Conservation (phyloP, 1,284 basidiomycete species). For the Tylopilus microsporus region DNA sequence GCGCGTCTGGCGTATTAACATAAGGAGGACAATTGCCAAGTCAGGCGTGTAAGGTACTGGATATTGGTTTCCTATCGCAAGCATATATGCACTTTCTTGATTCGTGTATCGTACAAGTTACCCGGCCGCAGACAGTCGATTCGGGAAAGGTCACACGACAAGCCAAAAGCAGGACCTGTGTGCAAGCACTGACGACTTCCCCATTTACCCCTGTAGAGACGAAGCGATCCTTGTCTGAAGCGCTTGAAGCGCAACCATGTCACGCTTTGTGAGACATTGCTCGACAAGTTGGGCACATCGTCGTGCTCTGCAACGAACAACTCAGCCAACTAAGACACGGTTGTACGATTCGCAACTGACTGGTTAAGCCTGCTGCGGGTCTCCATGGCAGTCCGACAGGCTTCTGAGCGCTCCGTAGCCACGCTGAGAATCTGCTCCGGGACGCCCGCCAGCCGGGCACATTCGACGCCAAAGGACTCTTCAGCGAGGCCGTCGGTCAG, state of each 20-base stretch:
- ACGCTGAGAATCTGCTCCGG: conserved; percentile 60
- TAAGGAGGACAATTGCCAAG: background rate
- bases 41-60: background rate
- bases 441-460: conserved; percentile 79
- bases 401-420: conserved; percentile 54
- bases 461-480: conserved; percentile 87
- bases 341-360: conserved; percentile 32
- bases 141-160: background rate
- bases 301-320: conserved; percentile 14
- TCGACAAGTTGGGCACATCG: conserved; percentile 23
- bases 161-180: background rate
- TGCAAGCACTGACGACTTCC: background rate
- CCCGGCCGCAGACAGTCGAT: too few relatives aligned
- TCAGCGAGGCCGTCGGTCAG: conserved; percentile 67
- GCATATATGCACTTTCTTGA: background rate
- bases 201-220: conserved; percentile 10
- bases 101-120: background rate
- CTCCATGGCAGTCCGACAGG: conserved; percentile 54
- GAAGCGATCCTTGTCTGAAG: conserved; percentile 18
- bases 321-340: background rate
- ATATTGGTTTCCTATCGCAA: background rate
- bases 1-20: too few relatives aligned
- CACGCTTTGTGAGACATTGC: conserved; percentile 22
- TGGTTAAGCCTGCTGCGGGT: conserved; percentile 47
- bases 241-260: conserved; percentile 16